Evolutionary conservation across 805 yeast species (phyloP), one percentile per base, ranked within the genome.

Genomic region (Metschnikowia rubicola): DNA sequence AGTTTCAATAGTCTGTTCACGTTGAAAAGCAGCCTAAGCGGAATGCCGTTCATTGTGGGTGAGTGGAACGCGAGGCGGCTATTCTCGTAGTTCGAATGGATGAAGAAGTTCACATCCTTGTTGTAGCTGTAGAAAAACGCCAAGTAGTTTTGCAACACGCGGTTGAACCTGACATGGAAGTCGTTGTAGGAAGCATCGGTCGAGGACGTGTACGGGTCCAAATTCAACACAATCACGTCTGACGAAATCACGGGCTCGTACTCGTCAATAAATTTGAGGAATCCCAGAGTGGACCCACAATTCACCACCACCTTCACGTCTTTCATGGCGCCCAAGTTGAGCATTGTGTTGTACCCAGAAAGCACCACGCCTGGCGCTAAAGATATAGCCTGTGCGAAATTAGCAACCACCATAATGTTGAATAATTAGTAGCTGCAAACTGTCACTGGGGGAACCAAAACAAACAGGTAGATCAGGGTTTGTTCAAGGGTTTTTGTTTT

Each of bases 271-370:
- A 51, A 54, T n/a, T 53, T 46, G 28, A 71, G 56, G 44, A 71
- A 71, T 15, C 44, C 51, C 37, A 51, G 49, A 1, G 75, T 69
- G 13, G 64, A 52, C 3, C 67, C 65, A 47, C 75, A 71, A 54
- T 71, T 71, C 40, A 71, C 64, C 30, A 71, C 59, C 12, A 71
- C 66, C 52, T 71, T 68, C 39, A 69, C 63, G 41, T 68, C 66
- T 39, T 53, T 50, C 29, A 45, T 45, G 7, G 26, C 10, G 21
- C 26, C 30, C 10, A 44, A 43, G 34, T 44, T 44, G 12, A 41
- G 48, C 38, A 50, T 38, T 8, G 50, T 40, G 17, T 30, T 30
- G 29, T 40, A 54, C n/a, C 51, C 43, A 12, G 53, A 53, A 29
- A 55, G 36, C 37, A 33, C 43, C 21, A 52, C 56, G 15, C 50